Evolutionary conservation across 2,329 filamentous ascomycete genomes (phyloP).

Genomic region (Stromatinia cepivora): DNA sequence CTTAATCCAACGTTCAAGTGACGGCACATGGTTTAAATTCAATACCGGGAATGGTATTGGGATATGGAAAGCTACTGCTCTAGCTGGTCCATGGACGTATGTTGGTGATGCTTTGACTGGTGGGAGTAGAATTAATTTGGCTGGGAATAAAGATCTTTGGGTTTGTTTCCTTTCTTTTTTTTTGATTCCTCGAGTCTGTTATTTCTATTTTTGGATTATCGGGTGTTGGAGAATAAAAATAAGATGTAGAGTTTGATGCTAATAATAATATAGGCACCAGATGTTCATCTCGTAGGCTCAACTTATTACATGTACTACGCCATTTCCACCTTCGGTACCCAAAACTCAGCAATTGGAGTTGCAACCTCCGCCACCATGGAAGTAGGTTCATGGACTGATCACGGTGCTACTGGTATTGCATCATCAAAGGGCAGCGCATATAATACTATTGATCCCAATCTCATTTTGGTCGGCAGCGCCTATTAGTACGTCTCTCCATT

Average conservation of each 20-base stretch:
- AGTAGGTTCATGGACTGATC: constrained; percentile 59
- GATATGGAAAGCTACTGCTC: constrained; percentile 43
- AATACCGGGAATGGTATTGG: constrained; percentile 46
- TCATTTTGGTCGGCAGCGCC: constrained; percentile 47
- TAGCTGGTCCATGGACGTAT: constrained; percentile 47
- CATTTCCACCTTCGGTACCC: constrained; percentile 55
- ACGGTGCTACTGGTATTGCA: constrained; percentile 54
- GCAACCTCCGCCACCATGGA: constrained; percentile 48
- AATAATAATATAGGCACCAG: constrained; percentile 55
- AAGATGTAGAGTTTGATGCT: background rate
- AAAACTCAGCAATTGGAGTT: constrained; percentile 55
- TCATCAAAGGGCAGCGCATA: constrained; percentile 48
- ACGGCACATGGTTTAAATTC: constrained; percentile 48
- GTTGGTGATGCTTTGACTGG: constrained; percentile 43
- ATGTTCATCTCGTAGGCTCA: constrained; percentile 56
- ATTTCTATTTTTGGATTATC: background rate
- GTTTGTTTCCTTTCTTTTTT: constrained; percentile 35
- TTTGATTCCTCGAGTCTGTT: background rate
- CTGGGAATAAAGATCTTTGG: constrained; percentile 45
- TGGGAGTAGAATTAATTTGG: constrained; percentile 43
- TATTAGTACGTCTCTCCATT: constrained; percentile 41
- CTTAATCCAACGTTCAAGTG: constrained; percentile 44
- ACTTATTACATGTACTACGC: constrained; percentile 64
- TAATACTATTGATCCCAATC: constrained; percentile 62
- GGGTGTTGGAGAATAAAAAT: background rate